These are phyloP conservation scores for Lagenidium sp. DNA, from an alignment of 352 stramenopile genomes.

Conservation along the genomic window DNA sequence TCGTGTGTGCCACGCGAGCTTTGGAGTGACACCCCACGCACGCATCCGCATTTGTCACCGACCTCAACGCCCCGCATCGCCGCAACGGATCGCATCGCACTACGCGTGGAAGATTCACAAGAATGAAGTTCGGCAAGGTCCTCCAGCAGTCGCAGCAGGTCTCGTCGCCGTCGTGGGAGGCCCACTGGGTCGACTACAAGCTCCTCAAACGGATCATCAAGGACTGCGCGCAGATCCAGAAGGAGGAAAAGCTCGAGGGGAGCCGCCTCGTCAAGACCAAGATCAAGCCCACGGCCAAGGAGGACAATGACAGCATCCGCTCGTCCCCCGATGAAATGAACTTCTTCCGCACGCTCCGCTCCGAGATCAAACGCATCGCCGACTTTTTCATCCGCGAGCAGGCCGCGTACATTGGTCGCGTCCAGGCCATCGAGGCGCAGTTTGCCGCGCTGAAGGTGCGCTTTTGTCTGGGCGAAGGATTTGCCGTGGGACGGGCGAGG, in stretches of 20 bases:
- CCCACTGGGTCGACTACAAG: constrained; percentile 85
- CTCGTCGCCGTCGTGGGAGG: constrained; percentile 64
- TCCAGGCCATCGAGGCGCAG: constrained; percentile 55
- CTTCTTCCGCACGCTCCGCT: constrained; percentile 79
- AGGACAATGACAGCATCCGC: constrained; percentile 84
- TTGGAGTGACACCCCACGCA: no score
- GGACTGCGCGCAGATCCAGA: constrained; percentile 82
- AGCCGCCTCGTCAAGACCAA: constrained; percentile 68
- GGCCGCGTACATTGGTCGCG: constrained; percentile 50
- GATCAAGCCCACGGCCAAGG: constrained; percentile 67
- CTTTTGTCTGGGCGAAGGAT: neutral
- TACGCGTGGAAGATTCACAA: no score
- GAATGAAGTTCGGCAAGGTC: constrained; percentile 89
- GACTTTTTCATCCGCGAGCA: constrained; percentile 84
- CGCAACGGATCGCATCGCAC: neutral
- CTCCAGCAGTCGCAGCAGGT: constrained; percentile 83
- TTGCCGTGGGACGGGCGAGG: neutral
- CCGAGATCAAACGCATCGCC: constrained; percentile 81
- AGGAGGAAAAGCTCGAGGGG: constrained; percentile 78
- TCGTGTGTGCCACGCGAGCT: no score
- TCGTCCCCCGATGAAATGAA: constrained; percentile 82
- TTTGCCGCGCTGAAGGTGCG: constrained; percentile 57
- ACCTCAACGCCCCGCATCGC: no score
- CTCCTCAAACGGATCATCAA: constrained; percentile 88
- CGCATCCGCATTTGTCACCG: no score